Base-by-base conservation (phyloP, 768 basidiomycete genomes). In the Trametes villosa region DNA sequence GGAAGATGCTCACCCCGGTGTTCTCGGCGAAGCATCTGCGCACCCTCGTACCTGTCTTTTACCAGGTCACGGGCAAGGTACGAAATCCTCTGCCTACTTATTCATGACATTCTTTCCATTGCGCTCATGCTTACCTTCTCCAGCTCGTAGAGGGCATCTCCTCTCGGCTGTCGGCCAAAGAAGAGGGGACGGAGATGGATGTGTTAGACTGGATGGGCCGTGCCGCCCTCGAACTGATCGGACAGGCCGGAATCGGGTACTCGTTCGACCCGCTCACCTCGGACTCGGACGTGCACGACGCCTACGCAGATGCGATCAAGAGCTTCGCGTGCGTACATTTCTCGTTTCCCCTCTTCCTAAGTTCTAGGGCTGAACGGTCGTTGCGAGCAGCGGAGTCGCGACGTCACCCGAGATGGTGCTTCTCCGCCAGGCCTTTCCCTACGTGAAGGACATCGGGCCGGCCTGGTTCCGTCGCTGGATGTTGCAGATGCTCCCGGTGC, bases 401-500 rank as follows among this genome's bases (percentile, higher is more conserved):
- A 53, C 55, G 30, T 45, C 13, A 18, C 38, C 53, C 5, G 29
- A 53, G 47, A 36, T 63, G 29, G 41, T 61, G 20, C 29, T 69
- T 17, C 56, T 54, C 15, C 54, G 65, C 15, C 57, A 59, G 7
- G 33, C 68, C 17, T 22, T 66, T 26, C 69, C 68, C 8, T 50
- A 65, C 24, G 22, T 64, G 22, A 33, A 22, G 7, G 56, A 56
- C 18, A 18, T 68, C 9, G 61, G 66, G 12, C 65, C 68, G 6
- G 68, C 70, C 0, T 55, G 59, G 29, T 65, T 81, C 42, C 68
- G 76, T 12, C 70, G 76, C 20, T 72, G 68, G 47, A 9, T 79
- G 0, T 65, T 79, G 0, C 65, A 76, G 45, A 30, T 67, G 24
- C 52, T 76, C 13, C 81, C 81, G 1, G 72, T 67, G 53, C 66